These are phyloP conservation scores for Apiotrichum porosum DNA, from an alignment of 1,284 basidiomycete genomes.

Conservation along the genomic window DNA sequence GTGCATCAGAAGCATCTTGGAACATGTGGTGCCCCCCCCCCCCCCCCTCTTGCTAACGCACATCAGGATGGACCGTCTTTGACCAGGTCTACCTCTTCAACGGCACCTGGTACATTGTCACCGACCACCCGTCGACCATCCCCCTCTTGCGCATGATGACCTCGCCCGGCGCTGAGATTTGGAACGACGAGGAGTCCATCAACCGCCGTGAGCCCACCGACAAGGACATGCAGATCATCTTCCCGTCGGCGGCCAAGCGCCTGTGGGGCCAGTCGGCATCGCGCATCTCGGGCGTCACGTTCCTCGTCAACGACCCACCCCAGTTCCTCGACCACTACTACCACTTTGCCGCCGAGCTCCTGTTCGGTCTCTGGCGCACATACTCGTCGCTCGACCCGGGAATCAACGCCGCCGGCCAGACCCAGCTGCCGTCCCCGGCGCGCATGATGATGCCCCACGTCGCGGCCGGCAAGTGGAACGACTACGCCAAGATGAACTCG, in stretches of 20 bases:
- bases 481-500: slow-evolving; percentile 65
- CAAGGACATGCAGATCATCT: slow-evolving; percentile 69
- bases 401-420: slow-evolving; percentile 60
- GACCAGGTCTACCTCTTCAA: slow-evolving; percentile 57
- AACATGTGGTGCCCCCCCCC: neutral
- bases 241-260: slow-evolving; percentile 60
- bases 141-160: slow-evolving; percentile 49
- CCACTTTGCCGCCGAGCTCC: slow-evolving; percentile 74
- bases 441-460: slow-evolving; percentile 70
- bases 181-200: slow-evolving; percentile 50
- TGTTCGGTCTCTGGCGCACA: slow-evolving; percentile 81
- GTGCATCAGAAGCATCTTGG: too few species aligned
- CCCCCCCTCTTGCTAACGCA: neutral
- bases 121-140: slow-evolving; percentile 46
- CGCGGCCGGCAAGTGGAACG: slow-evolving; percentile 72
- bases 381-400: slow-evolving; percentile 71
- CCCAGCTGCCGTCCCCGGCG: slow-evolving; percentile 62
- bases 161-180: slow-evolving; percentile 49
- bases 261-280: slow-evolving; percentile 59
- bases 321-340: slow-evolving; percentile 64
- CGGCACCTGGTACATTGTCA: slow-evolving; percentile 50
- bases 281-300: slow-evolving; percentile 42
- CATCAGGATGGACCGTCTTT: slow-evolving; percentile 66
- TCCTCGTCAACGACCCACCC: slow-evolving; percentile 68
- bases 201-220: slow-evolving; percentile 57